Base-by-base conservation (phyloP, 768 basidiomycete species). In the Mycena pura region DNA sequence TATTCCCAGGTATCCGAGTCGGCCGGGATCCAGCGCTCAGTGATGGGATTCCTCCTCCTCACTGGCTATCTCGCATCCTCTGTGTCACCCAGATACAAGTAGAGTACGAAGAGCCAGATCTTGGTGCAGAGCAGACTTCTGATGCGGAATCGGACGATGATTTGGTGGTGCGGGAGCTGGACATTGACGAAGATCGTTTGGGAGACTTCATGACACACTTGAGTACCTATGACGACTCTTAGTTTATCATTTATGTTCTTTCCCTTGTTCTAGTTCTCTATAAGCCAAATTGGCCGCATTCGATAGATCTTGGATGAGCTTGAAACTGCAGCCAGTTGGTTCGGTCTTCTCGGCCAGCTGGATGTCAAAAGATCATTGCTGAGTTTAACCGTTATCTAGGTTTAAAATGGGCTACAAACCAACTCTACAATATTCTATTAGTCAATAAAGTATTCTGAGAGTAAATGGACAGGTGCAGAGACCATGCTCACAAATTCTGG, bases 291-390 rank as follows among this genome's bases (percentile, higher is more conserved):
- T 3, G 11, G 36, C 8, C 11, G 27, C 13, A 50, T 10, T 38
- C 32, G 21, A 34, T 4, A 38, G 22, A 22, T 9, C 21, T 27
- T 24, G 32, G 49, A 5, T 13, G 46, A 9, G 14, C 6, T n/a
- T 48, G n/a, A n/a, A n/a, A n/a, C n/a, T n/a, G n/a, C n/a, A n/a
- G n/a, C 46, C 46, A 28, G 31, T 48, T 48, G 46, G 46, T 6
- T 48, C 46, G 46, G 46, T 8, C 10, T n/a, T 15, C 4, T 28
- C 27, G 46, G n/a, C 46, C 29, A n/a, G n/a, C n/a, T n/a, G n/a
- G n/a, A n/a, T n/a, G n/a, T n/a, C n/a, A n/a, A n/a, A n/a, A n/a
- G n/a, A n/a, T n/a, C n/a, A n/a, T n/a, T n/a, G n/a, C n/a, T n/a
- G n/a, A n/a, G n/a, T n/a, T n/a, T n/a, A n/a, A n/a, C n/a, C n/a